Percentiles rank a stretch among this genome's conserved stretches.
Evolutionary conservation across 108 stramenopile species (phyloP).

Genomic region (Aureococcus anophagefferens): DNA sequence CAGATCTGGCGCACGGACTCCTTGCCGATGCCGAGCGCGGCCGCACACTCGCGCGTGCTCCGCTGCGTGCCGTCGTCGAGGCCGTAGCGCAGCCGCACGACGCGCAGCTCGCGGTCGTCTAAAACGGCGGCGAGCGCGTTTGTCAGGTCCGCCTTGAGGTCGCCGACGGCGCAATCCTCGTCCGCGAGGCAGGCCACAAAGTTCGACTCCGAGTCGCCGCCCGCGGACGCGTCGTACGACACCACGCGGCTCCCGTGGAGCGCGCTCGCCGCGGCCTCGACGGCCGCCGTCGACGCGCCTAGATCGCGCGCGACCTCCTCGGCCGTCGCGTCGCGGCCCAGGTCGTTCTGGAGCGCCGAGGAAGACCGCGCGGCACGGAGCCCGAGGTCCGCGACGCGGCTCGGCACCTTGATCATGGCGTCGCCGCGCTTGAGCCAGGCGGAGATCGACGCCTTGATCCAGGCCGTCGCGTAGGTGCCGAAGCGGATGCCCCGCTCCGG

Average conservation of each 20-base stretch:
- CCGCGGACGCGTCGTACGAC: too few species aligned
- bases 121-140: slow-evolving; percentile 57
- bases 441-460: slow-evolving; percentile 33
- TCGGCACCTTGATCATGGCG: too few species aligned
- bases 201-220: too few species aligned
- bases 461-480: slow-evolving; percentile 70
- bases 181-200: slow-evolving; percentile 25
- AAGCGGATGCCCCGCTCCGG: slow-evolving; percentile 56
- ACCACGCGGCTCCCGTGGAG: too few species aligned
- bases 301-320: too few species aligned
- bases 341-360: too few species aligned
- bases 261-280: too few species aligned
- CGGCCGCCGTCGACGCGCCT: too few species aligned
- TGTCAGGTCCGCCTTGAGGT: slow-evolving; percentile 61
- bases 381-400: too few species aligned
- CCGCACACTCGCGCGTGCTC: slow-evolving; percentile 54
- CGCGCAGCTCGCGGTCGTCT: slow-evolving; percentile 48
- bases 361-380: too few species aligned
- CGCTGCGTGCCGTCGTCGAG: slow-evolving; percentile 55
- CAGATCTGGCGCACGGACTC: slow-evolving; percentile 54
- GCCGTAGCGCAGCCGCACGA: slow-evolving; percentile 67
- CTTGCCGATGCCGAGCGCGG: slow-evolving; percentile 62
- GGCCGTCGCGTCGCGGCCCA: too few species aligned
- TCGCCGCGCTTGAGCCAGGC: too few species aligned
- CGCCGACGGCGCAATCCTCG: slow-evolving; percentile 55